These are phyloP conservation scores for Tillandsia leiboldiana DNA, from an alignment of 176 grass and related monocot genomes.

Conservation along the genomic window DNA sequence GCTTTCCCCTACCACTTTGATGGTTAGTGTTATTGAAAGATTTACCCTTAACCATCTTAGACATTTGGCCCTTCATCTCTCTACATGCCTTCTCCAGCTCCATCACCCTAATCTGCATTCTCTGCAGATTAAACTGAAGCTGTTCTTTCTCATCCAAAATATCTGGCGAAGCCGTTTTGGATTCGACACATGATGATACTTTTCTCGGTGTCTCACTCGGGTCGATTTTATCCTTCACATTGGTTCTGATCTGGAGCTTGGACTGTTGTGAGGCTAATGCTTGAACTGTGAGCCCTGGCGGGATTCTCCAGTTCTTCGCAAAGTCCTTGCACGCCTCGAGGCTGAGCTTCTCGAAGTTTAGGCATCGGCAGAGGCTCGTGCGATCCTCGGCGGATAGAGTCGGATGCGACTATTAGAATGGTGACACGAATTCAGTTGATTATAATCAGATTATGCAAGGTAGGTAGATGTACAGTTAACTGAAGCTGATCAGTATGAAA, in stretches of 20 bases:
- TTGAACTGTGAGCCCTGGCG: slow-evolving; percentile 63
- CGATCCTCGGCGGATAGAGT: slow-evolving; percentile 47
- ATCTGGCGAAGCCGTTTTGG: slow-evolving; percentile 10
- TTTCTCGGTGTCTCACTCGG: slow-evolving; percentile 31
- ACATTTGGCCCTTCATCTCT: slow-evolving; percentile 62
- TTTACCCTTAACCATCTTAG: slow-evolving; percentile 52
- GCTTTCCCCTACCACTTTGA: slow-evolving; percentile 36
- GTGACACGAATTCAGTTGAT: neutral
- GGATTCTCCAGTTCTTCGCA: slow-evolving; percentile 69
- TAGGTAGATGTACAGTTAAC: neutral
- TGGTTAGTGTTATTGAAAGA: slow-evolving; percentile 30
- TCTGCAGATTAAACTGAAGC: slow-evolving; percentile 49
- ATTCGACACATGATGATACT: neutral
- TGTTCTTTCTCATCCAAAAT: slow-evolving; percentile 48
- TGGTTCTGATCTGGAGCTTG: slow-evolving; percentile 32
- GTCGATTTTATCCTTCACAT: slow-evolving; percentile 3
- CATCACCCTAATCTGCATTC: slow-evolving; percentile 71
- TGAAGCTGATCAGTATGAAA: too few relatives aligned
- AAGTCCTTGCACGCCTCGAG: slow-evolving; percentile 88
- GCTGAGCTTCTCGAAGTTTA: slow-evolving; percentile 91
- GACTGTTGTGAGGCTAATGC: slow-evolving; percentile 58
- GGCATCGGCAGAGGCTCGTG: slow-evolving; percentile 58
- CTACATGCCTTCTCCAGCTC: slow-evolving; percentile 78
- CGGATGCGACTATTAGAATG: slow-evolving; percentile 43
- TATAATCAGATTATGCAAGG: neutral